phyloP scores from a whole-genome alignment of 2,329 filamentous ascomycete genomes.

The Erysiphe neolycopersici region DNA sequence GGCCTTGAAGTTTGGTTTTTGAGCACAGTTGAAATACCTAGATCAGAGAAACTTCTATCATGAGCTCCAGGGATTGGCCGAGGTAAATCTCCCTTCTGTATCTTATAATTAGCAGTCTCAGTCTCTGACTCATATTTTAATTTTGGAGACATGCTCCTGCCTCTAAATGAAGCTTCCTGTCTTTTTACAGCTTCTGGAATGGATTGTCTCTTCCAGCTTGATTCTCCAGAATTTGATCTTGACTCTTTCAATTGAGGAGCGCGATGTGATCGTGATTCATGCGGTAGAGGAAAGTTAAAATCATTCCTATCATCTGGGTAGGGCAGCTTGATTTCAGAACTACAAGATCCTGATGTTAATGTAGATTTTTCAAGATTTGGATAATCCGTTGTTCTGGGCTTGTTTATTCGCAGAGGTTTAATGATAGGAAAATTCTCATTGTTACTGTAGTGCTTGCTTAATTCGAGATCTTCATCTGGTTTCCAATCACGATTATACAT shows the following conservation, averaged over 20 bases:
- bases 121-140: background rate
- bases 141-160: slow-evolving; percentile 11
- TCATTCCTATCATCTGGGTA: slow-evolving; percentile 43
- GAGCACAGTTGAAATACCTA: slow-evolving; percentile 15
- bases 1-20: slow-evolving; percentile 36
- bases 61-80: background rate
- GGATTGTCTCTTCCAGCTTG: slow-evolving; percentile 4
- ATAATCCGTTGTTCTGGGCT: slow-evolving; percentile 40
- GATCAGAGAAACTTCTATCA: slow-evolving; percentile 2
- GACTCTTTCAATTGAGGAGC: slow-evolving; percentile 14
- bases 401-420: slow-evolving; percentile 64
- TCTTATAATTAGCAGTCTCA: background rate
- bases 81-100: background rate
- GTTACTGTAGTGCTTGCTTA: slow-evolving; percentile 21
- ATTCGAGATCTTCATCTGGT: slow-evolving; percentile 63
- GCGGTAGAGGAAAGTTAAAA: slow-evolving; percentile 13
- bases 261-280: slow-evolving; percentile 12
- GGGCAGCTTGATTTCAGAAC: slow-evolving; percentile 37
- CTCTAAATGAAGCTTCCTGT: slow-evolving; percentile 4
- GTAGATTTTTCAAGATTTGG: slow-evolving; percentile 21
- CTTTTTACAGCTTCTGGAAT: slow-evolving; percentile 4
- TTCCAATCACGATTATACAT: slow-evolving; percentile 26
- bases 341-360: slow-evolving; percentile 42
- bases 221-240: slow-evolving; percentile 6
- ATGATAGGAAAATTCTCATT: slow-evolving; percentile 46